Base-by-base conservation (phyloP, 805 yeast genomes). In the Candida maris region DNA sequence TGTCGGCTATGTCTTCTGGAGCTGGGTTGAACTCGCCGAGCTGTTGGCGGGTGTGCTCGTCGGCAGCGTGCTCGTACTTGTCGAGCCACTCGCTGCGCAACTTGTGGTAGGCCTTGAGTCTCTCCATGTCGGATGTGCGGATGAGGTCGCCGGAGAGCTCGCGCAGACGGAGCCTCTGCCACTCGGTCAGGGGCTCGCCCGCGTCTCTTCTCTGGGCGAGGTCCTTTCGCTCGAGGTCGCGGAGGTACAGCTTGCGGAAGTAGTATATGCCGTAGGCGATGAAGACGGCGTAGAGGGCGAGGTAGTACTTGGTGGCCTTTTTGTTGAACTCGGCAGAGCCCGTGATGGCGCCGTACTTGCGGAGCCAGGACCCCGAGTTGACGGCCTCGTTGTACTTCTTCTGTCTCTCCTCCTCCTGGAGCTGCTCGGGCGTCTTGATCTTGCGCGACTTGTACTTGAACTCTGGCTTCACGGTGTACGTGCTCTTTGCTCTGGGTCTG, bases 221-320 rank as follows among this genome's bases (percentile, higher is more conserved):
- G 14, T 54, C 58, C 34, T 57, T 62, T 40, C 77, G 61, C 51
- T 81, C 86, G 39, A 73, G 65, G 43, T 84, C 91, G 58, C 79
- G 79, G 30, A 67, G 61, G 56, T 74, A 83, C 34, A 82, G 57
- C 50, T 81, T 83, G 48, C 77, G 68, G 77, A 83, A 79, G 55
- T 79, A 78, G 52, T 70, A 71, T 39, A 75, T 69, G 35, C 86
- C 85, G 39, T 79, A 73, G 15, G 73, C 64, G 19, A 78, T 56
- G 51, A 81, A 73, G 7, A 72, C 62, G 2, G 67, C 66, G 54
- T 82, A 82, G 3, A 77, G 71, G n/a, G 73, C 75, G 27, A 84
- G 54, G 44, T 82, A 75, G 53, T 71, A 77, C 47, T 75, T 74
- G 5, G 88, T 79, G 68, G 82, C 68, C 33, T 72, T 71, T 49